These are phyloP conservation scores for Pochonia chlamydosporia DNA, from an alignment of 2,329 filamentous ascomycete genomes.

Conservation along the genomic window DNA sequence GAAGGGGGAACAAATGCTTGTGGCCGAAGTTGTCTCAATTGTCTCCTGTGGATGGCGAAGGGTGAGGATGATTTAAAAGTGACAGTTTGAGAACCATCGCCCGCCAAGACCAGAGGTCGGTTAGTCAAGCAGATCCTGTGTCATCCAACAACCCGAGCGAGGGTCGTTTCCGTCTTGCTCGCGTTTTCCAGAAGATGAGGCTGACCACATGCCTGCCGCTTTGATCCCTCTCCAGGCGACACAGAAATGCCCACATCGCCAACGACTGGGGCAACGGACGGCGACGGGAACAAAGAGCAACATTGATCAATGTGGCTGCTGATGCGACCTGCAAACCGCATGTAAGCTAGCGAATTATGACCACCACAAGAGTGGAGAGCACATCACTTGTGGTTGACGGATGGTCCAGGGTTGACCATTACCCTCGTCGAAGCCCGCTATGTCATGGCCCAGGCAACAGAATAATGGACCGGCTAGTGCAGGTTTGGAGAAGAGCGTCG, in stretches of 20 bases:
- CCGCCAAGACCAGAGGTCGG: not conserved
- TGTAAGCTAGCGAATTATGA: too few relatives aligned
- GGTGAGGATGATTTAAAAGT: not conserved
- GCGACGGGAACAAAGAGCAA: too few relatives aligned
- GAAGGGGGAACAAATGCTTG: not conserved
- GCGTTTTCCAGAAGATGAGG: not conserved
- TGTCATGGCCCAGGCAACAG: too few relatives aligned
- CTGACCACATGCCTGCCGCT: not conserved
- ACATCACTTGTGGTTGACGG: too few relatives aligned
- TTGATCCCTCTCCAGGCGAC: not conserved
- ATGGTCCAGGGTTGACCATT: too few relatives aligned
- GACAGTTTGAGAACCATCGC: not conserved
- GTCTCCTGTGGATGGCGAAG: not conserved
- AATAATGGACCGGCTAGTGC: too few relatives aligned
- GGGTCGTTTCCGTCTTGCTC: too few relatives aligned
- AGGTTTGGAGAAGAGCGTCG: too few relatives aligned
- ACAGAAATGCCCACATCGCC: not conserved
- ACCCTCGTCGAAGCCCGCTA: too few relatives aligned
- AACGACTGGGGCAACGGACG: too few relatives aligned
- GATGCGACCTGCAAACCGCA: not conserved
- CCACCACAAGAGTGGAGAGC: too few relatives aligned
- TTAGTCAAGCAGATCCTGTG: not conserved
- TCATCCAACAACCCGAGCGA: not conserved
- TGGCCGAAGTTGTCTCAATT: not conserved
- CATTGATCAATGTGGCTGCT: not conserved